These are phyloP conservation scores for Fusarium brachygibbosum DNA, from an alignment of 2,329 filamentous ascomycete genomes.

Conservation along the genomic window DNA sequence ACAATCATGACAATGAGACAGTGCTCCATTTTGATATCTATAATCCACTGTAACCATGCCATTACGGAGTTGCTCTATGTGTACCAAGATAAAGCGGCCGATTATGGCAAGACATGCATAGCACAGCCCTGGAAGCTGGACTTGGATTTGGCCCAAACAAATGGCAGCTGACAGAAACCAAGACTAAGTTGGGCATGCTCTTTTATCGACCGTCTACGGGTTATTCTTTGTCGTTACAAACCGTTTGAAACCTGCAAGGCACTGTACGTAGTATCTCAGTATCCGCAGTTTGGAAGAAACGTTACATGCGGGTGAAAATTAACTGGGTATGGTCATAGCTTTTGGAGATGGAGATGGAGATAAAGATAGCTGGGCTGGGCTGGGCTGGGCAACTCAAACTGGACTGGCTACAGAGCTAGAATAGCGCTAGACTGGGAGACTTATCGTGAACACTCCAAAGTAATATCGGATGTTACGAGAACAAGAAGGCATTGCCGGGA, in stretches of 20 bases:
- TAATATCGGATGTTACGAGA: slow-evolving; percentile 28
- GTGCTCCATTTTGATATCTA: slow-evolving; percentile 10
- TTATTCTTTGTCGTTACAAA: too few species aligned
- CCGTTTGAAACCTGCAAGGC: too few species aligned
- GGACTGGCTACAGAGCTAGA: background rate
- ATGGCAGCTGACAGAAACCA: slow-evolving; percentile 9
- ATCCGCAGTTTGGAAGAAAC: slow-evolving; percentile 35
- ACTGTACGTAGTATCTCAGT: slow-evolving; percentile 7
- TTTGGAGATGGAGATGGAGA: slow-evolving; percentile 4
- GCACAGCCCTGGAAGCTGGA: background rate
- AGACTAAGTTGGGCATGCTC: too few species aligned
- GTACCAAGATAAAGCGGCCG: too few species aligned
- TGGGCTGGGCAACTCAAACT: background rate
- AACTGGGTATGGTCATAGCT: slow-evolving; percentile 28
- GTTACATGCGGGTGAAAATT: slow-evolving; percentile 43
- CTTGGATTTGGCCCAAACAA: background rate
- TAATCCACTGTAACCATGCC: slow-evolving; percentile 1
- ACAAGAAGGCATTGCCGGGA: slow-evolving; percentile 15
- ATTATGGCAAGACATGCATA: background rate
- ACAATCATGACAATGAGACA: background rate
- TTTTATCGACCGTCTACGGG: too few species aligned
- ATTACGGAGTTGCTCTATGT: background rate
- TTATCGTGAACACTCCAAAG: slow-evolving; percentile 19
- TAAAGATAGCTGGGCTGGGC: slow-evolving; percentile 4
- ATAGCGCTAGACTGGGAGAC: background rate